Evolutionary conservation across 2,329 filamentous ascomycete genomes (phyloP).

Genomic region (Penicillium janthinellum): DNA sequence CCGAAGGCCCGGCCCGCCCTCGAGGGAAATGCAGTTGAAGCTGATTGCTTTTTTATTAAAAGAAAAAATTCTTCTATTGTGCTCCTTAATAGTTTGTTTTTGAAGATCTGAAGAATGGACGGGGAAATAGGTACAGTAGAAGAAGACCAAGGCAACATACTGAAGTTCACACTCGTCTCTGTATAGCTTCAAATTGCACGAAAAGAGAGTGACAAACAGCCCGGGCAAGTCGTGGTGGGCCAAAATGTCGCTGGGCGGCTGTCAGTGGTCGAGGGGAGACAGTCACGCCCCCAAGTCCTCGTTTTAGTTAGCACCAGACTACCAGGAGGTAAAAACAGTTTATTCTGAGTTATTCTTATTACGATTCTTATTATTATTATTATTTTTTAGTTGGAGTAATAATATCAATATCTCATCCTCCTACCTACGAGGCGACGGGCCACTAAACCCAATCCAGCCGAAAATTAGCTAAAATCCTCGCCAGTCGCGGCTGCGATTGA

Average conservation of each 20-base stretch:
- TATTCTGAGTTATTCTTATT: background rate
- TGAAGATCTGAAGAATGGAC: background rate
- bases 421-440: background rate
- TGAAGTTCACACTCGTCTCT: no score
- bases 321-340: no score
- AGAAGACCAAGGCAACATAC: background rate
- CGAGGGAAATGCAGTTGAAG: slow-evolving; percentile 19
- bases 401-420: background rate
- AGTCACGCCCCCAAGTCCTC: slow-evolving; percentile 3
- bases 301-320: background rate
- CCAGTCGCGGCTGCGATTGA: slow-evolving; percentile 8
- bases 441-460: background rate
- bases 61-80: background rate
- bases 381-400: background rate
- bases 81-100: background rate
- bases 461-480: slow-evolving; percentile 2
- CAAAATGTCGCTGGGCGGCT: background rate
- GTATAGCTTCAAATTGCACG: no score
- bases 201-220: background rate
- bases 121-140: background rate
- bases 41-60: slow-evolving; percentile 1
- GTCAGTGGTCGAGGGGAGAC: background rate
- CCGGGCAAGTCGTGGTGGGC: background rate
- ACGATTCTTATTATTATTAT: background rate
- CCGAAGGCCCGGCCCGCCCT: slow-evolving; percentile 31